phyloP scores from a whole-genome alignment of 2,329 filamentous ascomycete species.

The Alternaria postmessia region DNA sequence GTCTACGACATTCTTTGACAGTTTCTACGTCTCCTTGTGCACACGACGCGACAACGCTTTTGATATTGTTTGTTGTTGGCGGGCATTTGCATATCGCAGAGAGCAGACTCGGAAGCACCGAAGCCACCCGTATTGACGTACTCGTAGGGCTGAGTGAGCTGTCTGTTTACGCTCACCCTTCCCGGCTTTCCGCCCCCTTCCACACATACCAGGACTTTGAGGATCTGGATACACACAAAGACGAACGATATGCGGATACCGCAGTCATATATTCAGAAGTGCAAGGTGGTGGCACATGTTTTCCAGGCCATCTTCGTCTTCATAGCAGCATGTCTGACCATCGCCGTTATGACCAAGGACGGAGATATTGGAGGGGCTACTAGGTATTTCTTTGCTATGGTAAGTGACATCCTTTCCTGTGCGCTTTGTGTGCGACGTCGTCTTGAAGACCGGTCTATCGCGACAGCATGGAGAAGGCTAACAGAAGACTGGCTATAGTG shows the following conservation, averaged over 20 bases:
- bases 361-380: conserved; percentile 63
- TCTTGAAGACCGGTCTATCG: neutral
- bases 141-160: neutral
- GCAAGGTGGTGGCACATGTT: conserved; percentile 64
- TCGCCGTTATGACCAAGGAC: conserved; percentile 65
- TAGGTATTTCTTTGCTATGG: conserved; percentile 66
- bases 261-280: conserved; percentile 60
- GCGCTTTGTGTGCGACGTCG: neutral
- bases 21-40: neutral
- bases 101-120: neutral
- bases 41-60: neutral
- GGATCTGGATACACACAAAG: neutral
- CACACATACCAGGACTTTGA: conserved; percentile 1
- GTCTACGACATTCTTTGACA: conserved; percentile 3
- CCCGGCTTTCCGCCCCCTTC: neutral
- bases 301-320: conserved; percentile 65
- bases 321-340: conserved; percentile 64
- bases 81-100: neutral
- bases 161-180: conserved; percentile 7
- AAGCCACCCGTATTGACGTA: conserved; percentile 3
- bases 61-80: neutral
- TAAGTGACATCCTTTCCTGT: conserved; percentile 45
- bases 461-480: conserved; percentile 18
- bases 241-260: conserved; percentile 53
- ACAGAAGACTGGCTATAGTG: conserved; percentile 54